Base-by-base conservation (phyloP, 768 basidiomycete genomes). In the Suillus americanus region DNA sequence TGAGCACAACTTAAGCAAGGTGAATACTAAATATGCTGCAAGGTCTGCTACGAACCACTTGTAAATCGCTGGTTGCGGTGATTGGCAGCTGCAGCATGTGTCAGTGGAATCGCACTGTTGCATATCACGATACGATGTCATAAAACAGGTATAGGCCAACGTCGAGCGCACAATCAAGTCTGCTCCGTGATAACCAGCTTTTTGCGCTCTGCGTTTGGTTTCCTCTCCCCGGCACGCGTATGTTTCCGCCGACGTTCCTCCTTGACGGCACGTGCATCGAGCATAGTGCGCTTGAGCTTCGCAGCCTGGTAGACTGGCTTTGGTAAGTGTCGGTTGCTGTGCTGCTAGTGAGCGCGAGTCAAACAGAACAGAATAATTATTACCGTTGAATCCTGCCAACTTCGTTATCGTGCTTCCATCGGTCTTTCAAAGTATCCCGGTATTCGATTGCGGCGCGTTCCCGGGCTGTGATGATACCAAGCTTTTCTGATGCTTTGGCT, bases 371-470 rank as follows among this genome's bases (percentile, higher is more conserved):
- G 35, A 18, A 65, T 20, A n/a, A 53, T 23, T 51, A 78, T 88
- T 71, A 92, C 92, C 96, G 83, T 60, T 89, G 83, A 64, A 99
- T 85, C 71, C 86, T 90, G 66, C 89, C 85, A 50, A 99, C 89
- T 65, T 94, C 87, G 30, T 80, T 79, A 72, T 97, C 94, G 67
- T 88, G 83, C 74, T 90, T 90, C 95, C 96, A 99, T 68, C 92
- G 83, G 68, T 95, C 87, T 73, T 90, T 88, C 64, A 99, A 87
- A 66, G 86, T 90, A 41, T 93, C 89, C 25, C 97, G 83, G 79
- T 99, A 99, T 76, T 99, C 96, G 67, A 96, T 91, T 10, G 91
- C 87, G 3, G 95, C 92, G 53, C 94, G 85, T 74, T 99, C 97
- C 62, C 95, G 84, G 18, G 93, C 90, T 61, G 94, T 95, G 68